Percentiles rank a stretch among this genome's conserved stretches.
Evolutionary conservation across 805 yeast species (phyloP).

Genomic region (Sungouiozyma intestinalis): DNA sequence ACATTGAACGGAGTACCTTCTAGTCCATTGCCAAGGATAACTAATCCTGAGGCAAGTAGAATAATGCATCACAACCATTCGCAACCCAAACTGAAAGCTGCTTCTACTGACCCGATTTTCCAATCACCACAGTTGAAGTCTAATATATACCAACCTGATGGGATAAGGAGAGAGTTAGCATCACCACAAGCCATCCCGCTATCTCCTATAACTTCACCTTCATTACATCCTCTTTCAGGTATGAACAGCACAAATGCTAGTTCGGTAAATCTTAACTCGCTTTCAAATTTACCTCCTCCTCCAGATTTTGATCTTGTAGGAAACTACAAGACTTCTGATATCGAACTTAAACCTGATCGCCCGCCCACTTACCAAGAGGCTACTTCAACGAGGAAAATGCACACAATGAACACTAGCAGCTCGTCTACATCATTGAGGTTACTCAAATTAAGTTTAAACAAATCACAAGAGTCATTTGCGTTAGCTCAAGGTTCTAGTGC

Average conservation of each 20-base stretch:
- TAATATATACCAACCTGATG: constrained; percentile 47
- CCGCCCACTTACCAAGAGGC: constrained; percentile 28
- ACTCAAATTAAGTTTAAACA: constrained; percentile 7
- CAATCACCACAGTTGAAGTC: constrained; percentile 30
- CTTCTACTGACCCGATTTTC: constrained; percentile 5
- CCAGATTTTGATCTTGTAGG: constrained; percentile 1
- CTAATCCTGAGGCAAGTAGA: background rate
- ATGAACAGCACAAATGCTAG: constrained; percentile 5
- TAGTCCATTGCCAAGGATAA: constrained; percentile 6
- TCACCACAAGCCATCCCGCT: constrained; percentile 61
- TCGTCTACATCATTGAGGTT: constrained; percentile 1
- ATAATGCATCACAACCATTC: background rate
- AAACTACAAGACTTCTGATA: background rate
- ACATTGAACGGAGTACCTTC: constrained; percentile 6
- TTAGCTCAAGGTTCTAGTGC: background rate
- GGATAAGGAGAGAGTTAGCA: constrained; percentile 34
- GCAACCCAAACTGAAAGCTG: background rate
- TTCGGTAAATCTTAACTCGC: background rate
- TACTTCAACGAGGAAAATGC: background rate
- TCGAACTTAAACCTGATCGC: constrained; percentile 13
- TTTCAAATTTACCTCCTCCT: background rate
- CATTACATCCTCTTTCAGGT: constrained; percentile 40
- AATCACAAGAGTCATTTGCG: constrained; percentile 9
- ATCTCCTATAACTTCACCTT: constrained; percentile 38
- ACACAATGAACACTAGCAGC: background rate